These are phyloP conservation scores for Podosphaera aphanis DNA, from an alignment of 2,329 filamentous ascomycete species.

Conservation along the genomic window DNA sequence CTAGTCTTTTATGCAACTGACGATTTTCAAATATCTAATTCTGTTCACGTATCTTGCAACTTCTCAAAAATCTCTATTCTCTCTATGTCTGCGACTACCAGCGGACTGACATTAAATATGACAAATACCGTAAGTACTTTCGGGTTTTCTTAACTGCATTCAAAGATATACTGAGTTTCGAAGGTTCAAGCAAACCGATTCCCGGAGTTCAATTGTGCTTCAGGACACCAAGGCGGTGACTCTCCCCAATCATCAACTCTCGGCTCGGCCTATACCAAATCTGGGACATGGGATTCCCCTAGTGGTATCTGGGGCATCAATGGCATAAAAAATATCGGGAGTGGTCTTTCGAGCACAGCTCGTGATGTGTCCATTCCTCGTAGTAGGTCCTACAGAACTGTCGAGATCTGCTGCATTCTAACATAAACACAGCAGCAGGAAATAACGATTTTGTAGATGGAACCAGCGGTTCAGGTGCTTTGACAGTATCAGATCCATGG, in stretches of 20 bases:
- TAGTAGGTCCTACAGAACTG: conserved; percentile 20
- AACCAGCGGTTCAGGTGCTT: conserved; percentile 44
- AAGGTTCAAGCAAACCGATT: conserved; percentile 16
- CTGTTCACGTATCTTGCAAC: neutral
- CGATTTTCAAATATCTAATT: neutral
- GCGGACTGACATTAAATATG: conserved; percentile 17
- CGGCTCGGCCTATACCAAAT: conserved; percentile 20
- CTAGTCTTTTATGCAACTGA: neutral
- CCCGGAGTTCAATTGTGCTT: conserved; percentile 18
- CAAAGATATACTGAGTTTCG: conserved; percentile 5
- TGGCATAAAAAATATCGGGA: conserved; percentile 21
- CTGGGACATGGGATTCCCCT: conserved; percentile 17
- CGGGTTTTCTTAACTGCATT: conserved; percentile 7
- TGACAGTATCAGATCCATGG: conserved; percentile 44
- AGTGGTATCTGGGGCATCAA: conserved; percentile 29
- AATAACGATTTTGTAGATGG: conserved; percentile 23
- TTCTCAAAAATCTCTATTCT: neutral
- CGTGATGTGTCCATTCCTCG: conserved; percentile 23
- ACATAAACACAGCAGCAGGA: conserved; percentile 13
- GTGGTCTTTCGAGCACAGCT: conserved; percentile 23
- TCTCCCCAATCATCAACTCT: conserved; percentile 19
- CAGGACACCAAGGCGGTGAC: conserved; percentile 13
- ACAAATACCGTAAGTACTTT: conserved; percentile 19
- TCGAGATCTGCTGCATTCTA: conserved; percentile 6
- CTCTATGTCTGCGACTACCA: conserved; percentile 13